These are phyloP conservation scores for Climacium dendroides DNA, from an alignment of 225 moss, liverwort and hornwort genomes.

Conservation along the genomic window DNA sequence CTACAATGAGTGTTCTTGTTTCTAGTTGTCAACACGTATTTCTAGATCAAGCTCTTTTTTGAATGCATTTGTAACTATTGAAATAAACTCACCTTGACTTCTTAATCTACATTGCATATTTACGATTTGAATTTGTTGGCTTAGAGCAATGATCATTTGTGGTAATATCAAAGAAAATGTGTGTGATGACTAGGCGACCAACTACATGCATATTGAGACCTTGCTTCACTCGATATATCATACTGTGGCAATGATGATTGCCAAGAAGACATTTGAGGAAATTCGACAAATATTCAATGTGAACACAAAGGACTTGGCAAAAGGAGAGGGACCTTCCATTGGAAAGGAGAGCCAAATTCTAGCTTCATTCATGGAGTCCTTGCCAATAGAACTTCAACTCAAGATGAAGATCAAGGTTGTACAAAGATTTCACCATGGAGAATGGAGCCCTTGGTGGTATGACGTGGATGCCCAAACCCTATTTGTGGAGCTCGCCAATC, in stretches of 20 bases:
- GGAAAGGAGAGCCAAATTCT: background rate
- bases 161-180: background rate
- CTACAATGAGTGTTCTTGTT: fast-evolving
- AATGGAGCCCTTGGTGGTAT: background rate
- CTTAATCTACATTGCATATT: too few relatives aligned
- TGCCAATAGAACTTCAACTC: background rate
- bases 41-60: background rate
- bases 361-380: background rate
- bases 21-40: background rate
- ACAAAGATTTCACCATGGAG: background rate
- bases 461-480: background rate
- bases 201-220: conserved; percentile 5
- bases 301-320: background rate
- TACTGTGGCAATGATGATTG: background rate
- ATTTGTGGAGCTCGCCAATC: background rate
- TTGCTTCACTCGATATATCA: background rate
- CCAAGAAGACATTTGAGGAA: background rate
- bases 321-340: background rate
- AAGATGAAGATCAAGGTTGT: background rate
- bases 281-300: background rate
- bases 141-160: background rate
- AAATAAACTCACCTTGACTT: background rate
- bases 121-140: too few relatives aligned
- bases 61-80: background rate
- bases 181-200: background rate